Evolutionary conservation across 495 filamentous ascomycete genomes (phyloP).

Genomic region (Xylaria cubensis): DNA sequence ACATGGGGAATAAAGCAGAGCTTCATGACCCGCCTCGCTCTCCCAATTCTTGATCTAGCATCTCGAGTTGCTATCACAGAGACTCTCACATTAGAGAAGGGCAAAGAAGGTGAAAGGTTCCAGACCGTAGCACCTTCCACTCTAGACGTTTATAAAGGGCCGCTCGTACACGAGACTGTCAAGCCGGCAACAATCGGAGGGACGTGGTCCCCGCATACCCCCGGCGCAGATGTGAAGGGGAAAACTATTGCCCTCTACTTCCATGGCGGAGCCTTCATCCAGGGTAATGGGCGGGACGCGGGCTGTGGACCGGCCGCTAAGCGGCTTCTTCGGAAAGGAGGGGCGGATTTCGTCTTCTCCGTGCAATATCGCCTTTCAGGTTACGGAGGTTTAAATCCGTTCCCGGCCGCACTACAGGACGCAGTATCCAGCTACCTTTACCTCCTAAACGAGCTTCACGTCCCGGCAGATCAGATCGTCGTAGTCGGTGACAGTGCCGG

Average conservation of each 20-base stretch:
- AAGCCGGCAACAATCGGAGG: slow-evolving; percentile 33
- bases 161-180: slow-evolving; percentile 18
- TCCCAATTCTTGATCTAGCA: slow-evolving; percentile 5
- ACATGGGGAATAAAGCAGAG: slow-evolving; percentile 31
- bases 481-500: slow-evolving; percentile 38
- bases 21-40: slow-evolving; percentile 25
- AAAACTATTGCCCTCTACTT: slow-evolving; percentile 63
- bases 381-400: slow-evolving; percentile 37
- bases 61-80: slow-evolving; percentile 26
- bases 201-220: slow-evolving; percentile 30
- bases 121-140: slow-evolving; percentile 23
- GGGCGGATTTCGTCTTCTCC: slow-evolving; percentile 36
- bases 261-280: slow-evolving; percentile 58
- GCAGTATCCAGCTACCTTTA: slow-evolving; percentile 48
- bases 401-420: slow-evolving; percentile 55
- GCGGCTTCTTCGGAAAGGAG: slow-evolving; percentile 19
- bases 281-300: slow-evolving; percentile 43
- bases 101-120: slow-evolving; percentile 31
- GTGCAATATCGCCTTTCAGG: slow-evolving; percentile 49
- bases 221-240: slow-evolving; percentile 3
- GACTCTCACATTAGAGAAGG: slow-evolving; percentile 19
- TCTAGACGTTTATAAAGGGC: slow-evolving; percentile 25
- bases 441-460: slow-evolving; percentile 40
- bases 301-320: slow-evolving; percentile 38
- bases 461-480: slow-evolving; percentile 35